Evolutionary conservation across 495 filamentous ascomycete species (phyloP), one percentile per base, ranked within the genome.

Genomic region (Podospora pseudoanserina): DNA sequence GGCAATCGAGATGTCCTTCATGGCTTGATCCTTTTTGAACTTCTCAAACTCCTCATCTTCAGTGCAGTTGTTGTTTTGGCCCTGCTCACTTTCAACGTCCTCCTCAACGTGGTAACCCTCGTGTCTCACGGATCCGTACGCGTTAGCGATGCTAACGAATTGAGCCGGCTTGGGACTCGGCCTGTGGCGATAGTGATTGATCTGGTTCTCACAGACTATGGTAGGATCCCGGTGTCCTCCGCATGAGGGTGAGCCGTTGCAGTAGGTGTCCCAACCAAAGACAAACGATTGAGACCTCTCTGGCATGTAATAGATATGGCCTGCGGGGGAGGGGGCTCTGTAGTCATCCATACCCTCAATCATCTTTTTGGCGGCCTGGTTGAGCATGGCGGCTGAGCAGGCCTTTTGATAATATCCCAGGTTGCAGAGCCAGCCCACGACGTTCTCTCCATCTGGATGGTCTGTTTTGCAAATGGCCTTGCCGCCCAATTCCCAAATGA

Each of bases 401-500:
- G 4, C 26, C 18, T 13, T 61, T 9, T 9, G 59, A 7, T 26
- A 26, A 4, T 28, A 5, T 4, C 23, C 16, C 23, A 32, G 3
- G 27, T 61, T 61, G 27, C 59, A 61, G 26, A 61, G 15, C 59
- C 59, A 61, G 23, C 26, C 59, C 16, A 30, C 59, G 7, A 61
- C 23, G 59, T 61, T 30, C 3, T 30, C 59, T 13, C 59, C 59
- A 3, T 28, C 26, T 5, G 9, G 5, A 15, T 61, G 59, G 20
- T 32, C 27, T 7, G 59, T 15, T 6, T 7, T 18, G 59, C 59
- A 61, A 5, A 5, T n/a, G 18, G 18, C 26, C 27, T 61, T 61
- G 27, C 59, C 59, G 26, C 59, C 59, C 26, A 11, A 0, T 23
- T 26, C 23, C 59, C 23, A 61, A 26, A 61, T 6, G 39, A 49